A percentile compares a stretch with the other conserved stretches of the same genome.
Conservation (phyloP, 768 basidiomycete genomes). For the Dioszegia crocea region DNA sequence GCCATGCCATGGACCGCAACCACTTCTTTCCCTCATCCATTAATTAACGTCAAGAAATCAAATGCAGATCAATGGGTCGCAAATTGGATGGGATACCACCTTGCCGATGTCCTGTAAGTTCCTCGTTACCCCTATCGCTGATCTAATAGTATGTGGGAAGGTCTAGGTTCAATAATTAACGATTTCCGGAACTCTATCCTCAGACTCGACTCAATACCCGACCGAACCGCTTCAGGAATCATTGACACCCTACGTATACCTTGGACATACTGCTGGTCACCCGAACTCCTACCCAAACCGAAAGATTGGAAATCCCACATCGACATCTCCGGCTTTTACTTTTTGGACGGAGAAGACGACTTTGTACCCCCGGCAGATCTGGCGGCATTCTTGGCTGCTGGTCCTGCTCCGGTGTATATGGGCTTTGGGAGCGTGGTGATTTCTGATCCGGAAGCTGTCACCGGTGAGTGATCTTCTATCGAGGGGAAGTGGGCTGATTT, state of each 20-base stretch:
- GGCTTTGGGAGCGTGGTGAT: constrained; percentile 67
- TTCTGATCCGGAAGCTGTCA: constrained; percentile 57
- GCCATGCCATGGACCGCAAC: constrained; percentile 65
- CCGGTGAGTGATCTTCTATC: constrained; percentile 48
- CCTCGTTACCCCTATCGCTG: neutral
- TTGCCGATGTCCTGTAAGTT: constrained; percentile 58
- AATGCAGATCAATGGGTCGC: constrained; percentile 57
- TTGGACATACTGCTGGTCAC: constrained; percentile 64
- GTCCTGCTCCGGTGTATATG: constrained; percentile 60
- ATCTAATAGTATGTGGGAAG: constrained; percentile 34
- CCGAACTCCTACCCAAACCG: constrained; percentile 60
- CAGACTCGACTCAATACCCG: constrained; percentile 53
- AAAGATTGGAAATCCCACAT: constrained; percentile 63
- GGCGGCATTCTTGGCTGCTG: constrained; percentile 55
- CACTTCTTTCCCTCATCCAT: constrained; percentile 58
- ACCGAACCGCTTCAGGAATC: constrained; percentile 56
- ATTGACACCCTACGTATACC: constrained; percentile 59
- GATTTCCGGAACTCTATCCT: constrained; percentile 55
- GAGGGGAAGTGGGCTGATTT: neutral
- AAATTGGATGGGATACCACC: constrained; percentile 58
- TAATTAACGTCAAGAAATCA: constrained; percentile 58
- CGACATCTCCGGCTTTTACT: constrained; percentile 65
- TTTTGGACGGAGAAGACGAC: constrained; percentile 57
- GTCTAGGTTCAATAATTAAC: constrained; percentile 60
- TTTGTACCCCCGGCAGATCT: constrained; percentile 57